Evolutionary conservation across 805 yeast species (phyloP).

Genomic region (Pichia insulana): DNA sequence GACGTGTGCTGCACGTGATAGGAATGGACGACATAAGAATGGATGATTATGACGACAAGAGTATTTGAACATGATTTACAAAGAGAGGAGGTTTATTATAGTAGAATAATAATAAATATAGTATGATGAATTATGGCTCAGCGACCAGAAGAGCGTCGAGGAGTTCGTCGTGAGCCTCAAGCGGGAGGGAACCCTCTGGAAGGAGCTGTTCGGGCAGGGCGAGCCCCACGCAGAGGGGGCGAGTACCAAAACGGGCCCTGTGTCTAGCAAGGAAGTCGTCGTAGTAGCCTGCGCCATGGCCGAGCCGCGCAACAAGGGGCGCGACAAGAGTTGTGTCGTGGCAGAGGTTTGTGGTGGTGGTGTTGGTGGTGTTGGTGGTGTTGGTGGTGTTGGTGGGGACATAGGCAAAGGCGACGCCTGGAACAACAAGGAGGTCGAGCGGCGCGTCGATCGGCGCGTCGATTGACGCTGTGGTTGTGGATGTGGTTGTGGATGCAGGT

Average conservation of each 20-base stretch:
- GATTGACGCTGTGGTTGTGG: too few species aligned
- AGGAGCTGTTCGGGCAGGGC: conserved; percentile 61
- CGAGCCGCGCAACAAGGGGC: conserved; percentile 42
- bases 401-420: conserved; percentile 79
- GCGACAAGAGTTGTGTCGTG: too few species aligned
- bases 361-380: too few species aligned
- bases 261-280: conserved; percentile 64
- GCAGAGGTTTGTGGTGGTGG: too few species aligned
- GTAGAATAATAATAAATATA: too few species aligned
- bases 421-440: conserved; percentile 69
- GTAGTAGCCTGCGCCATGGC: conserved; percentile 92
- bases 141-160: conserved; percentile 46
- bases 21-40: too few species aligned
- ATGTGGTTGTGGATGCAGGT: too few species aligned
- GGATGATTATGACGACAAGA: too few species aligned
- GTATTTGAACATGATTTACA: too few species aligned
- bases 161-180: conserved; percentile 54
- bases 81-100: too few species aligned
- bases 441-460: not conserved
- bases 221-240: conserved; percentile 45
- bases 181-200: conserved; percentile 23
- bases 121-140: conserved; percentile 19
- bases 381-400: too few species aligned
- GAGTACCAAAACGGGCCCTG: conserved; percentile 22
- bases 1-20: conserved; percentile 8